phyloP scores from a whole-genome alignment of 192 early-diverging fungal species.

The Polychytrium aggregatum region DNA sequence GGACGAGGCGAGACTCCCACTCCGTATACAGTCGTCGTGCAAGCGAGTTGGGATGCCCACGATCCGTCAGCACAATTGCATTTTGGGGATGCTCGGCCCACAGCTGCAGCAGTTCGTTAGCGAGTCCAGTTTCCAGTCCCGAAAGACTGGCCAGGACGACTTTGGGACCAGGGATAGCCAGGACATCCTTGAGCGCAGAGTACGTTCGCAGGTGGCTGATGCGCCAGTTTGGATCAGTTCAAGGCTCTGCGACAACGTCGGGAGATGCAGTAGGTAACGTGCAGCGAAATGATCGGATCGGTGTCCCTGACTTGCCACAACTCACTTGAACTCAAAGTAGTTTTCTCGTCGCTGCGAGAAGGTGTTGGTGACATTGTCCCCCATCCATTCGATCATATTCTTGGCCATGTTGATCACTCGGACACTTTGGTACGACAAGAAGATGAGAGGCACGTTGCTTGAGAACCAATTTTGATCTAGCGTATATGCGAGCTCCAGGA shows the following conservation, averaged over 20 bases:
- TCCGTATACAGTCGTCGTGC: constrained; percentile 53
- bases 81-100: constrained; percentile 50
- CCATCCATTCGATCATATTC: constrained; percentile 95
- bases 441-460: constrained; percentile 52
- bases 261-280: too few relatives aligned
- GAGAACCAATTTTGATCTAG: constrained; percentile 78
- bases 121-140: constrained; percentile 74
- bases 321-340: constrained; percentile 83
- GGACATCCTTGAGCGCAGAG: constrained; percentile 56
- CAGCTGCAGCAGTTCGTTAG: constrained; percentile 63
- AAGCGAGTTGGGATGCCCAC: constrained; percentile 59
- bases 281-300: too few relatives aligned
- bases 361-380: constrained; percentile 57
- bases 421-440: constrained; percentile 65
- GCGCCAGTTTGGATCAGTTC: too few relatives aligned
- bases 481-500: constrained; percentile 81
- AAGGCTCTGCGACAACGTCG: too few relatives aligned
- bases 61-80: constrained; percentile 67
- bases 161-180: constrained; percentile 58
- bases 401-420: constrained; percentile 75
- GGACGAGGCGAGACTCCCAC: constrained; percentile 31
- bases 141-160: constrained; percentile 74
- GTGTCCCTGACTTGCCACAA: constrained; percentile 15
- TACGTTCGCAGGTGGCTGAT: constrained; percentile 28
- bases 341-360: constrained; percentile 63